These are phyloP conservation scores for Gossypium trilobum DNA, from an alignment of 441 rosid species.

Conservation along the genomic window DNA sequence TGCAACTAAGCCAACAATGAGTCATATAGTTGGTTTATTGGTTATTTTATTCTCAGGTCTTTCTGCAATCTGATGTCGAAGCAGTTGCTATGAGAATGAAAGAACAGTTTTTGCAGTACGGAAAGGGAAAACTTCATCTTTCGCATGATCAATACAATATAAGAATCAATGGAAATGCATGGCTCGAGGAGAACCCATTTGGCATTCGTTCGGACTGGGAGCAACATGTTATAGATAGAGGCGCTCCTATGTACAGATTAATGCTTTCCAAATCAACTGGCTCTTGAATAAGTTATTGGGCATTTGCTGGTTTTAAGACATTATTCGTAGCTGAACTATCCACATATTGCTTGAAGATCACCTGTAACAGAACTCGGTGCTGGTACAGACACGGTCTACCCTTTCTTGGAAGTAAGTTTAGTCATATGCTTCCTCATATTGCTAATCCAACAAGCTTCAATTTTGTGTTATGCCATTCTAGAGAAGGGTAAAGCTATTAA, in stretches of 20 bases:
- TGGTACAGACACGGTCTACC: background rate
- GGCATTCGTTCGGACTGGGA: conserved; percentile 74
- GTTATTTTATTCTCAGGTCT: conserved; percentile 31
- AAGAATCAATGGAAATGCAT: conserved; percentile 17
- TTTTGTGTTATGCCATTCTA: background rate
- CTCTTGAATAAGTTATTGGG: background rate
- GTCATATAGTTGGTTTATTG: background rate
- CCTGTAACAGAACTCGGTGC: background rate
- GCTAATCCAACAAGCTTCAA: background rate
- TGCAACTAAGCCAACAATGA: background rate
- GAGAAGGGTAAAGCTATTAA: background rate
- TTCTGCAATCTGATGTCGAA: conserved; percentile 62
- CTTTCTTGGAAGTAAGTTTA: background rate
- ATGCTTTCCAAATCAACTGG: conserved; percentile 38
- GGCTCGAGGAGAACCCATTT: conserved; percentile 67
- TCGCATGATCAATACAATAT: conserved; percentile 13
- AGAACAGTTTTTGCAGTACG: conserved; percentile 39
- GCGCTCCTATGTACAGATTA: conserved; percentile 52
- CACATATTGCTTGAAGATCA: conserved; percentile 2
- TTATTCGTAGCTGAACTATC: background rate
- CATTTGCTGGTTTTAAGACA: background rate
- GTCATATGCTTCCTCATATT: background rate
- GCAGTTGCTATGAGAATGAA: conserved; percentile 54
- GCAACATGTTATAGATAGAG: conserved; percentile 47
- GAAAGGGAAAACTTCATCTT: conserved; percentile 39